Evolutionary conservation across 495 filamentous ascomycete genomes (phyloP).

Genomic region (Corynascus novoguineensis): DNA sequence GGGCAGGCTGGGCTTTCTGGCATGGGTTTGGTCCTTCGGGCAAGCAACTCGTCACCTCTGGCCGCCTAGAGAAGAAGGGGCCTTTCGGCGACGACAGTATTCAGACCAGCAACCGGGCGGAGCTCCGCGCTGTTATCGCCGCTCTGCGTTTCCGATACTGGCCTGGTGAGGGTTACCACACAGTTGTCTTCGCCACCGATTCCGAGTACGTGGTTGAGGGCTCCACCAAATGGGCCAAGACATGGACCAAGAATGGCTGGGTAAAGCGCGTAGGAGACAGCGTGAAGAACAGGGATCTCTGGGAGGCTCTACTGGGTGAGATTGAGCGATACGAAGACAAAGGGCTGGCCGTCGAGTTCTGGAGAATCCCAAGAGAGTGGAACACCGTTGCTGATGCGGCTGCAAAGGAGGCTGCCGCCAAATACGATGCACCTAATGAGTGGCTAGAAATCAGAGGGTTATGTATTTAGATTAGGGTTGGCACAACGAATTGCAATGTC

Average conservation of each 20-base stretch:
- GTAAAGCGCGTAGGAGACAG: slow-evolving; percentile 8
- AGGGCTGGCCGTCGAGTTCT: slow-evolving; percentile 36
- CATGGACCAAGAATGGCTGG: slow-evolving; percentile 42
- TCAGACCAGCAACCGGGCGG: slow-evolving; percentile 42
- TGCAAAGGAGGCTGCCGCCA: slow-evolving; percentile 34
- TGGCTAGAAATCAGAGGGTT: neutral
- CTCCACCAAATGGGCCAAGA: slow-evolving; percentile 34
- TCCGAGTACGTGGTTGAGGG: slow-evolving; percentile 42
- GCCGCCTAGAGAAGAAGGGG: slow-evolving; percentile 31
- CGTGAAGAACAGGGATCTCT: slow-evolving; percentile 43
- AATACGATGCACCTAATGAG: slow-evolving; percentile 1
- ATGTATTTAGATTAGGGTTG: neutral
- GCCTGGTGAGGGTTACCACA: slow-evolving; percentile 34
- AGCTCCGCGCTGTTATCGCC: slow-evolving; percentile 41
- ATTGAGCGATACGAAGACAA: slow-evolving; percentile 22
- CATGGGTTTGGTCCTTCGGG: slow-evolving; percentile 13
- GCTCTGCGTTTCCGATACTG: slow-evolving; percentile 34
- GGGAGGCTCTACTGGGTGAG: slow-evolving; percentile 38
- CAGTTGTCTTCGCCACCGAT: slow-evolving; percentile 43
- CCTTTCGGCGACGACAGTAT: slow-evolving; percentile 26
- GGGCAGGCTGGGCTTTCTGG: slow-evolving; percentile 34
- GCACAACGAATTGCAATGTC: too few relatives aligned
- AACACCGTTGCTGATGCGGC: slow-evolving; percentile 38
- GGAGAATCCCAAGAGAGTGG: slow-evolving; percentile 38
- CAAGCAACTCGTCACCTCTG: slow-evolving; percentile 9